Evolutionary conservation across 345 rosid species (phyloP).

Genomic region (Rhizophora mangle): DNA sequence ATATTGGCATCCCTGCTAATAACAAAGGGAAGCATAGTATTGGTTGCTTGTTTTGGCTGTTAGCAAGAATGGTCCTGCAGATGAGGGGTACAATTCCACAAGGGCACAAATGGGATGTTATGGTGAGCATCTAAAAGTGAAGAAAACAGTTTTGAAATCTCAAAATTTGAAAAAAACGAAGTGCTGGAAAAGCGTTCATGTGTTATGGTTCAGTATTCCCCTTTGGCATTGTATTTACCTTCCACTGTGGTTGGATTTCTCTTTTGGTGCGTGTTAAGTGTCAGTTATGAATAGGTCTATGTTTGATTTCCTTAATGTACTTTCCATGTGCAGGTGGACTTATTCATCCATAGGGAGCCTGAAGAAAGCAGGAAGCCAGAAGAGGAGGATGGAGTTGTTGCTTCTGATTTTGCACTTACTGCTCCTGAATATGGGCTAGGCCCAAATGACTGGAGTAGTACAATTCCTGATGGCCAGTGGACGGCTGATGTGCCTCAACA

Average conservation of each 20-base stretch:
- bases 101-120: conserved; percentile 33
- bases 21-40: conserved; percentile 20
- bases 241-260: too few relatives aligned
- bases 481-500: not conserved
- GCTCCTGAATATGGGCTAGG: not conserved
- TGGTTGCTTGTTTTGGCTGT: conserved; percentile 17
- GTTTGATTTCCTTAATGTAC: not conserved
- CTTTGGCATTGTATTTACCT: too few relatives aligned
- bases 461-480: conserved; percentile 1
- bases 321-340: conserved; percentile 19
- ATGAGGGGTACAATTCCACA: conserved; percentile 10
- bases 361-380: conserved; percentile 17
- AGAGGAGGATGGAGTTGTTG: not conserved
- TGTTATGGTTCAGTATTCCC: too few relatives aligned
- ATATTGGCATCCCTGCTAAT: conserved; percentile 20
- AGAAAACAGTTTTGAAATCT: too few relatives aligned
- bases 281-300: too few relatives aligned
- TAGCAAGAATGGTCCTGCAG: conserved; percentile 18
- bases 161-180: too few relatives aligned
- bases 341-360: conserved; percentile 26
- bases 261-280: too few relatives aligned
- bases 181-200: too few relatives aligned
- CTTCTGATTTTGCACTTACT: not conserved
- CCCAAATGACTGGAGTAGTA: not conserved
- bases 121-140: conserved; percentile 12